phyloP scores from a whole-genome alignment of 2,329 filamentous ascomycete genomes.

The Blastomyces parvus region DNA sequence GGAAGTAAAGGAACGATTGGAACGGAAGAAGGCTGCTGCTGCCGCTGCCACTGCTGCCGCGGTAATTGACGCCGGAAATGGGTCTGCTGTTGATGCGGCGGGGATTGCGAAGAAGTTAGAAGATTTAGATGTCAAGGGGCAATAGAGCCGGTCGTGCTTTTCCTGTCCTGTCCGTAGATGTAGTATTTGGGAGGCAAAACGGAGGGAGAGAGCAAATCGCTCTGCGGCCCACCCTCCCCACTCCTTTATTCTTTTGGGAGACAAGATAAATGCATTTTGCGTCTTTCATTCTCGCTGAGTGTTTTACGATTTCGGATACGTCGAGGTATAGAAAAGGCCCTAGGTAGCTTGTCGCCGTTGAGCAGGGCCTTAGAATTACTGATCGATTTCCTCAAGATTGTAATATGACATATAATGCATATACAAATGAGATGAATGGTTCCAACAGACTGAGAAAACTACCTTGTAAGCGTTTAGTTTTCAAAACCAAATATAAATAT shows the following conservation, averaged over 20 bases:
- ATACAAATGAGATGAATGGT: not conserved
- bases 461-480: not conserved
- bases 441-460: not conserved
- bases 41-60: not conserved
- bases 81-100: not conserved
- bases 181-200: not conserved
- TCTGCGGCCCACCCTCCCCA: not conserved
- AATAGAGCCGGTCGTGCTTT: not conserved
- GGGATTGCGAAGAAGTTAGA: slow-evolving; percentile 9
- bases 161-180: not conserved
- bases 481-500: not conserved
- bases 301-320: not conserved
- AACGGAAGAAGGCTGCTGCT: slow-evolving; percentile 4
- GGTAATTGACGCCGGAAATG: slow-evolving; percentile 9
- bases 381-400: not conserved
- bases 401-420: not conserved
- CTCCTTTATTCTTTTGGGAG: not conserved
- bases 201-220: no score
- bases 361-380: not conserved
- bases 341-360: not conserved
- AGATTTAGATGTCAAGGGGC: slow-evolving; percentile 7
- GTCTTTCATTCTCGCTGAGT: not conserved
- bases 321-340: not conserved
- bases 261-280: not conserved
- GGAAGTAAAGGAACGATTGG: slow-evolving; percentile 17